phyloP scores from a whole-genome alignment of 192 early-diverging fungal genomes.

The Fimicolochytrium jonesii region DNA sequence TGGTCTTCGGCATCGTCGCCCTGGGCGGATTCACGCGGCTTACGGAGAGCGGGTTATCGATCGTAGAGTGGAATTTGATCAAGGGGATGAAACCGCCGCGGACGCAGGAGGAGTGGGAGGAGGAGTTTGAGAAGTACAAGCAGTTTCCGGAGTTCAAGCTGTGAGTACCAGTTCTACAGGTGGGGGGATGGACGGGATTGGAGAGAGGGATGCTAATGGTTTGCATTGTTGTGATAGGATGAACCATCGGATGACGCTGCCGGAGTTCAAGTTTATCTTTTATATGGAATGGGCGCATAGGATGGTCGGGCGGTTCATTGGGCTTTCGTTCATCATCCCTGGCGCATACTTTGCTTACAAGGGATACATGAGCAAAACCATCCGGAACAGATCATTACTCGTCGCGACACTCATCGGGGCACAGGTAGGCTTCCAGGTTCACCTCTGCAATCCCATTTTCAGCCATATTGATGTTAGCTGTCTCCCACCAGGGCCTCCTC shows the following conservation, averaged over 20 bases:
- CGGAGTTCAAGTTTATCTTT: slow-evolving; percentile 96
- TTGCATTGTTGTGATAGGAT: too few relatives aligned
- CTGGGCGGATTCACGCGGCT: slow-evolving; percentile 92
- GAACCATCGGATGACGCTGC: slow-evolving; percentile 81
- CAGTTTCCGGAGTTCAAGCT: slow-evolving; percentile 96
- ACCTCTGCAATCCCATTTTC: too few relatives aligned
- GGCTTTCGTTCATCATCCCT: slow-evolving; percentile 80
- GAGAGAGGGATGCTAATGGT: too few relatives aligned
- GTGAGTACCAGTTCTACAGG: slow-evolving; percentile 48
- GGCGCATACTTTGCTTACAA: slow-evolving; percentile 74
- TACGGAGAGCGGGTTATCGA: slow-evolving; percentile 96
- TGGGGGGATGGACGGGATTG: too few relatives aligned
- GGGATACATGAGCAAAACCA: slow-evolving; percentile 70
- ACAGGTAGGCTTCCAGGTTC: slow-evolving; percentile 14
- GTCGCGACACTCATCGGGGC: slow-evolving; percentile 20
- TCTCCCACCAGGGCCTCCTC: slow-evolving; percentile 79
- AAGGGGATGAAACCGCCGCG: slow-evolving; percentile 87
- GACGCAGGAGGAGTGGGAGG: slow-evolving; percentile 80
- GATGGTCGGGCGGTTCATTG: slow-evolving; percentile 91
- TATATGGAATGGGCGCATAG: slow-evolving; percentile 98
- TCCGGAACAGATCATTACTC: slow-evolving; percentile 29
- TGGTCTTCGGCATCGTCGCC: slow-evolving; percentile 90
- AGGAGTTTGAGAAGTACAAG: slow-evolving; percentile 98
- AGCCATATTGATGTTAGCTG: too few relatives aligned
- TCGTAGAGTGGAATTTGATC: slow-evolving; percentile 95